A percentile compares a stretch with the other conserved stretches of the same genome.
Evolutionary conservation across 768 basidiomycete species (phyloP).

Genomic region (Lactarius pseudohatsudake): DNA sequence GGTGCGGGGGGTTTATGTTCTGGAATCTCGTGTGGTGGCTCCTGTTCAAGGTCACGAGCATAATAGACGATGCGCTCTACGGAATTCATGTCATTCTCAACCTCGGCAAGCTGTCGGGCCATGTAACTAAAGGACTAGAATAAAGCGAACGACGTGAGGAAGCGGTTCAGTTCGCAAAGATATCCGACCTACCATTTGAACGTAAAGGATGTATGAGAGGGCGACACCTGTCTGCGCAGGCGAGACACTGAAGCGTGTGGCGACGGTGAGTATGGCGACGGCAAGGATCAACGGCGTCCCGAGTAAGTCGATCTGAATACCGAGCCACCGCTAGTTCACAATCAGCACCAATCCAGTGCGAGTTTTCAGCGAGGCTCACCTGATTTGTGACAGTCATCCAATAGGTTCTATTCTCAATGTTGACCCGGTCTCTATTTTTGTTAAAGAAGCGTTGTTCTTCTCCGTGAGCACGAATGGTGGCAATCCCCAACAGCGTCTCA

Average conservation of each 20-base stretch:
- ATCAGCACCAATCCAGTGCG: no score
- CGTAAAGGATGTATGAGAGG: slow-evolving; percentile 77
- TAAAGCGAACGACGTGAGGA: background rate
- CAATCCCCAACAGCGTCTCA: no score
- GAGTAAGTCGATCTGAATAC: slow-evolving; percentile 84
- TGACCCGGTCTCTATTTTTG: slow-evolving; percentile 73
- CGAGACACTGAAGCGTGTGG: slow-evolving; percentile 68
- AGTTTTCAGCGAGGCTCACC: no score
- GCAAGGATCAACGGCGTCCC: slow-evolving; percentile 72
- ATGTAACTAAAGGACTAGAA: slow-evolving; percentile 67
- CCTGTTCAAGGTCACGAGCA: slow-evolving; percentile 78
- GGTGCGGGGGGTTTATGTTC: slow-evolving; percentile 55
- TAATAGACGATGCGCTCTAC: slow-evolving; percentile 86
- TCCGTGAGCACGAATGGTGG: no score
- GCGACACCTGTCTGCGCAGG: slow-evolving; percentile 77
- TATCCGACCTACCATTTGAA: slow-evolving; percentile 58
- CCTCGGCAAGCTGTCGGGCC: slow-evolving; percentile 76
- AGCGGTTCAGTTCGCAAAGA: background rate
- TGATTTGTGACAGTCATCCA: slow-evolving; percentile 67
- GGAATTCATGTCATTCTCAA: slow-evolving; percentile 92
- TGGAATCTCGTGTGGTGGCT: slow-evolving; percentile 66
- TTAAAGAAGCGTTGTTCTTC: slow-evolving; percentile 71
- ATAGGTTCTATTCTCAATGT: slow-evolving; percentile 88
- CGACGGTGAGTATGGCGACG: slow-evolving; percentile 78
- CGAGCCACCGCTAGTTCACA: slow-evolving; percentile 82